These are phyloP conservation scores for Aegilops sharonensis DNA, from an alignment of 176 grass and related monocot genomes.

Conservation along the genomic window DNA sequence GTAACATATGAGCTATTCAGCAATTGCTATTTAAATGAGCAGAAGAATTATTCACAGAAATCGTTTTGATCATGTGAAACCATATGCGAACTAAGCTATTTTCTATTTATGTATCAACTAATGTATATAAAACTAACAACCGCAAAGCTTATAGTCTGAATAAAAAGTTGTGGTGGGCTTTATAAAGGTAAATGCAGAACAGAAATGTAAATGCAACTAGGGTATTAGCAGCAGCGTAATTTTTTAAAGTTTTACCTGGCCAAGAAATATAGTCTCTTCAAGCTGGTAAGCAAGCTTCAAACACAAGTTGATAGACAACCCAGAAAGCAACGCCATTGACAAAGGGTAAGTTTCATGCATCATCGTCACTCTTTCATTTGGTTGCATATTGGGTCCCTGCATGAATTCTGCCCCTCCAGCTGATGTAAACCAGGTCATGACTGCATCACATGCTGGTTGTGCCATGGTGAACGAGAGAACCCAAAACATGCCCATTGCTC, in stretches of 20 bases:
- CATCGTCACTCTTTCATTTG: slow-evolving; percentile 71
- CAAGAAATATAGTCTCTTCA: slow-evolving; percentile 98
- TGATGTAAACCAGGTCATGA: slow-evolving; percentile 98
- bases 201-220: slow-evolving; percentile 18
- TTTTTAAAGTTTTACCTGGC: slow-evolving; percentile 55
- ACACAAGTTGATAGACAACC: slow-evolving; percentile 93
- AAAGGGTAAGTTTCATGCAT: slow-evolving; percentile 94
- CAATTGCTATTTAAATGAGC: slow-evolving; percentile 23
- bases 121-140: not conserved
- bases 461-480: slow-evolving; percentile 98
- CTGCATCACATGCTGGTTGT: slow-evolving; percentile 81
- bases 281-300: slow-evolving; percentile 93
- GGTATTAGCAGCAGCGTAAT: not conserved
- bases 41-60: not conserved
- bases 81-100: not conserved
- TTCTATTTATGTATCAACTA: not conserved
- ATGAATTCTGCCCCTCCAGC: slow-evolving; percentile 71
- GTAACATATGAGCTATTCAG: not conserved
- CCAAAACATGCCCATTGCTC: slow-evolving; percentile 97
- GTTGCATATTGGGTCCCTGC: slow-evolving; percentile 80
- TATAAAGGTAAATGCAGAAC: not conserved
- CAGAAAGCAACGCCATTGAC: slow-evolving; percentile 92
- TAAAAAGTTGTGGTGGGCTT: not conserved
- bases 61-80: not conserved
- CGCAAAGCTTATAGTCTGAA: not conserved